These are phyloP conservation scores for Penicillium aurantiogriseum DNA, from an alignment of 2,329 filamentous ascomycete genomes.

Conservation along the genomic window DNA sequence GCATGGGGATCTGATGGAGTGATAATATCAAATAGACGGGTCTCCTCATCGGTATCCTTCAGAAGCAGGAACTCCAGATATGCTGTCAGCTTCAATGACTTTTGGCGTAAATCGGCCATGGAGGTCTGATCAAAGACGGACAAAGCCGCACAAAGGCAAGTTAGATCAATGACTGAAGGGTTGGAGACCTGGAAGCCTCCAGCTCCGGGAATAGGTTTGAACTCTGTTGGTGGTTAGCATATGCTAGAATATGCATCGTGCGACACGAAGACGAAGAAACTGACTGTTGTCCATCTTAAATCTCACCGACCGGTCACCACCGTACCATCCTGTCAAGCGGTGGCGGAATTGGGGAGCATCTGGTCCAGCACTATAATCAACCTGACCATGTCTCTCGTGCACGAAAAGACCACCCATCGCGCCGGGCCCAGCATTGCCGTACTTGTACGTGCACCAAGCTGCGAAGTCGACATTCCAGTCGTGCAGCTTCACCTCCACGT, in stretches of 20 bases:
- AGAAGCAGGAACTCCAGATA: slow-evolving; percentile 70
- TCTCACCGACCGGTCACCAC: slow-evolving; percentile 68
- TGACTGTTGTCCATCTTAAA: slow-evolving; percentile 74
- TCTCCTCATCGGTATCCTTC: slow-evolving; percentile 34
- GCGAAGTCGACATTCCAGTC: slow-evolving; percentile 90
- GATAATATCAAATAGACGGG: slow-evolving; percentile 57
- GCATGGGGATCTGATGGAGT: slow-evolving; percentile 66
- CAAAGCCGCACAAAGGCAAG: slow-evolving; percentile 67
- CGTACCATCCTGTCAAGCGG: slow-evolving; percentile 80
- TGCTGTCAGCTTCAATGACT: slow-evolving; percentile 69
- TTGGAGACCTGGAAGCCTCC: slow-evolving; percentile 79
- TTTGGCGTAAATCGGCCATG: slow-evolving; percentile 65
- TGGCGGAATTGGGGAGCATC: slow-evolving; percentile 57
- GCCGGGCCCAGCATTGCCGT: slow-evolving; percentile 80
- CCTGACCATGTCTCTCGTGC: slow-evolving; percentile 65
- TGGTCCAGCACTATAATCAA: slow-evolving; percentile 40
- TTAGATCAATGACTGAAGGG: slow-evolving; percentile 72
- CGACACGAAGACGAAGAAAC: slow-evolving; percentile 8
- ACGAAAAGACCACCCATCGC: slow-evolving; percentile 77
- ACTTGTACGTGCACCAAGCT: slow-evolving; percentile 92
- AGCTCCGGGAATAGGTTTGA: slow-evolving; percentile 74
- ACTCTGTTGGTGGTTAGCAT: slow-evolving; percentile 44
- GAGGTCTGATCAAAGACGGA: slow-evolving; percentile 70
- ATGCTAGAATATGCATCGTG: not conserved
- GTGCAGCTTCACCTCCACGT: slow-evolving; percentile 73